These are phyloP conservation scores for Pyrenophora seminiperda DNA, from an alignment of 2,329 filamentous ascomycete genomes.

Conservation along the genomic window DNA sequence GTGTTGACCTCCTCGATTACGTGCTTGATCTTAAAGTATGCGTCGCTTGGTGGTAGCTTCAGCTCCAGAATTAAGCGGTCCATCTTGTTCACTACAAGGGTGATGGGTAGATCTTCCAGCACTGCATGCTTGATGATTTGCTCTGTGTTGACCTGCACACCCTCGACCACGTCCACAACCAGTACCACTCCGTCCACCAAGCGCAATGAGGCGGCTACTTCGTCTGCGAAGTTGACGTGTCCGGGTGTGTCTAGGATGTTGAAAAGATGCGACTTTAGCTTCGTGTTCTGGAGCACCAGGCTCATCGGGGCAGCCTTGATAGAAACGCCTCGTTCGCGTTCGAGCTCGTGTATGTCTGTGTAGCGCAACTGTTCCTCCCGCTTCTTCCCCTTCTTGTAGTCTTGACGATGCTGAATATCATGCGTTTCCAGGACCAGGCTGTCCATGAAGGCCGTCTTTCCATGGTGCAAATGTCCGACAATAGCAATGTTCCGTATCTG, in stretches of 20 bases:
- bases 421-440: constrained; percentile 97
- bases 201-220: constrained; percentile 85
- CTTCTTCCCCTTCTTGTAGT: constrained; percentile 79
- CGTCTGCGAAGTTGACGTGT: constrained; percentile 98
- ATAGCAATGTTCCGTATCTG: constrained; percentile 93
- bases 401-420: constrained; percentile 76
- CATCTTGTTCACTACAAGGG: constrained; percentile 95
- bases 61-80: constrained; percentile 92
- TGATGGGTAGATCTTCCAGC: constrained; percentile 84
- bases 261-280: constrained; percentile 91
- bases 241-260: constrained; percentile 96
- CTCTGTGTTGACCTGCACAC: constrained; percentile 98
- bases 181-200: constrained; percentile 90
- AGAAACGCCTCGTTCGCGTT: constrained; percentile 87
- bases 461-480: constrained; percentile 92
- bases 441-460: constrained; percentile 97
- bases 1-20: constrained; percentile 99
- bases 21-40: constrained; percentile 98
- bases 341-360: constrained; percentile 87
- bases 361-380: constrained; percentile 91
- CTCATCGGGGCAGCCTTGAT: constrained; percentile 96
- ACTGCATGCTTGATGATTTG: constrained; percentile 97
- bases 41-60: constrained; percentile 90
- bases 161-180: constrained; percentile 94
- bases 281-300: constrained; percentile 82